Conservation (phyloP, 1,139 yeast species). For the Protomyces pachydermus region DNA sequence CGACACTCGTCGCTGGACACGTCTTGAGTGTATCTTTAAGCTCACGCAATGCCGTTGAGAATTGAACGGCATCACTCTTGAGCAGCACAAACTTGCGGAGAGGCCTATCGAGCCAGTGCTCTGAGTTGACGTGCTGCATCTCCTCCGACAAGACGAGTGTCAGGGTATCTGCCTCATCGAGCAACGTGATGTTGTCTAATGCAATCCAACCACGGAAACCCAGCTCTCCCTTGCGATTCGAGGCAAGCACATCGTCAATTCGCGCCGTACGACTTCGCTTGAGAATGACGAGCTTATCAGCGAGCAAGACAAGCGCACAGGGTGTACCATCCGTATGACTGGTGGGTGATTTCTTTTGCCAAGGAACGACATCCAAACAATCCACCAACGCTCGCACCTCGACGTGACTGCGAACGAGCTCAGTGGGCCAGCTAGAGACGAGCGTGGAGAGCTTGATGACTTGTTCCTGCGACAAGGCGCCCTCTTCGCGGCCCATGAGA, state of each 20-base stretch:
- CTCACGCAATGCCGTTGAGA: background rate
- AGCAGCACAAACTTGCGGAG: constrained; percentile 3
- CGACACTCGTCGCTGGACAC: background rate
- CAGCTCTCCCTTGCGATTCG: constrained; percentile 7
- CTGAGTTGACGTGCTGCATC: constrained; percentile 3
- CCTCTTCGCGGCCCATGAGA: constrained; percentile 19
- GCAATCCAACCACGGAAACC: constrained; percentile 14
- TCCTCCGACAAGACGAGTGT: background rate
- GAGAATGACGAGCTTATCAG: constrained; percentile 17
- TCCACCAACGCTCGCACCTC: constrained; percentile 17
- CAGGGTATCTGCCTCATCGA: constrained; percentile 15
- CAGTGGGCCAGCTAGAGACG: constrained; percentile 27
- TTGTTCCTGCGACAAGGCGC: constrained; percentile 15
- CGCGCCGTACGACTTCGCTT: constrained; percentile 5
- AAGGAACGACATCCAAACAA: constrained; percentile 16
- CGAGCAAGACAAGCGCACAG: constrained; percentile 12
- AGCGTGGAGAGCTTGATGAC: constrained; percentile 22
- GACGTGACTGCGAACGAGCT: constrained; percentile 18
- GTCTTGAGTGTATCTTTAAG: background rate
- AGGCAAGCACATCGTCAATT: constrained; percentile 1
- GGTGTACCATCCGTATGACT: constrained; percentile 2
- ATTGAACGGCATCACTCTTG: constrained; percentile 7
- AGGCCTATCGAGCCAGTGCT: constrained; percentile 11
- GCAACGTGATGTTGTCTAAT: background rate
- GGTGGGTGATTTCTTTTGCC: background rate